Evolutionary conservation across 352 stramenopile species (phyloP), one percentile per base, ranked within the genome.

Genomic region (Pythium brachiatum): DNA sequence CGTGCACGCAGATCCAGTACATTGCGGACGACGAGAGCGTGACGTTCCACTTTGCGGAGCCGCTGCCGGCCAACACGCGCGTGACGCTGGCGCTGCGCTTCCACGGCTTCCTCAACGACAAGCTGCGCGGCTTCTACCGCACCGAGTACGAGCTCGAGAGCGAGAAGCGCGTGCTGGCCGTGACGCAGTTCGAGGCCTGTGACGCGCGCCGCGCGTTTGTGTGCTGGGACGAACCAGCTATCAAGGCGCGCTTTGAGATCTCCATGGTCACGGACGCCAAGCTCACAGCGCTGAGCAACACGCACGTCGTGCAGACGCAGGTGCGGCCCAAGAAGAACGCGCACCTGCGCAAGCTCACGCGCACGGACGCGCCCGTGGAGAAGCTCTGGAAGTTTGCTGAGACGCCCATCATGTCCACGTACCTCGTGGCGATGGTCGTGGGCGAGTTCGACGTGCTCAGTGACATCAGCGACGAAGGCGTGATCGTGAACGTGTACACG

Each of bases 391-490:
- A 70, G 16, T 98, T 97, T 66, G 77, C 91, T n/a, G 87, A 97
- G 67, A 97, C 95, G 34, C 97, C 96, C 20, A 87, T 97, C 65
- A 99, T 99, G 97, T 98, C 86, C 32, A 99, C 95, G 23, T 99
- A 99, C 78, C 74, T 99, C 2, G 75, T 92, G 13, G 83, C 72
- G 1, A 99, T 97, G 73, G 66, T 94, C 43, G 80, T 99, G 16
- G 96, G 96, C 60, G 95, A 99, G 78, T 99, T 99, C 72, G 96
- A 99, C 76, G 82, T 78, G 55, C 86, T 99, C 16, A 95, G 97
- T 32, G 83, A 77, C 13, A 73, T 95, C 50, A 98, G 90, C 3
- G 79, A 81, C 25, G 75, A 97, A 20, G 95, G 95, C 26, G 94
- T 99, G 39, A 65, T 97, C 21, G 88, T 99, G 57, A 90, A 90